Evolutionary conservation across 352 stramenopile genomes (phyloP).

Genomic region (Globisporangium iwayamae): DNA sequence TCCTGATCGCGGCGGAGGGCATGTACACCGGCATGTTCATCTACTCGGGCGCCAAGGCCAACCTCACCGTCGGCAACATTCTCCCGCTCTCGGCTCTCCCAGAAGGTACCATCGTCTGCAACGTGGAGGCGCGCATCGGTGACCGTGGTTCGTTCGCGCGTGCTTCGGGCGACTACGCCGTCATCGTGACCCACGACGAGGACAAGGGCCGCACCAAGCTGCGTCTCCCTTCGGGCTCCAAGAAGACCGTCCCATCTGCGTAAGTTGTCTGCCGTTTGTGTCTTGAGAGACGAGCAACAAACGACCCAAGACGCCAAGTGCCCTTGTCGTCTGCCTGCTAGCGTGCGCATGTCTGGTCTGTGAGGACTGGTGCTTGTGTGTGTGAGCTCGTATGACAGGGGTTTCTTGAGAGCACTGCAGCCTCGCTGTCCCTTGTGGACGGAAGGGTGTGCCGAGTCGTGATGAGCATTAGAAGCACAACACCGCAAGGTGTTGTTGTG

Average conservation of each 20-base stretch:
- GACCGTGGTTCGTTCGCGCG: slow-evolving; percentile 96
- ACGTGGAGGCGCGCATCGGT: slow-evolving; percentile 94
- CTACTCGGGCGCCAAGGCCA: slow-evolving; percentile 97
- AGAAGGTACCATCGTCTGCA: slow-evolving; percentile 99
- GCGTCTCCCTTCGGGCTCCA: slow-evolving; percentile 94
- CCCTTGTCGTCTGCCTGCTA: not conserved
- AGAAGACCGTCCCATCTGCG: slow-evolving; percentile 95
- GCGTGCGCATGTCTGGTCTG: not conserved
- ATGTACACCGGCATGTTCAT: slow-evolving; percentile 99
- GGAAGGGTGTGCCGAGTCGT: slow-evolving; percentile 6
- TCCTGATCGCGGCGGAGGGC: slow-evolving; percentile 97
- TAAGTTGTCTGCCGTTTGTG: slow-evolving; percentile 61
- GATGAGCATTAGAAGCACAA: slow-evolving; percentile 9
- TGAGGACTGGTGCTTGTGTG: not conserved
- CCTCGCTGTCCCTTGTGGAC: slow-evolving; percentile 12
- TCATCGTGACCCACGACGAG: slow-evolving; percentile 98
- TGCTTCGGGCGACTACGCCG: slow-evolving; percentile 97
- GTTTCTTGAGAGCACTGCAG: slow-evolving; percentile 17
- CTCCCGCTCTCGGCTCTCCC: slow-evolving; percentile 93
- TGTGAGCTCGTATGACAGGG: not conserved
- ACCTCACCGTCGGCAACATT: slow-evolving; percentile 96
- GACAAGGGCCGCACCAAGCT: slow-evolving; percentile 97
- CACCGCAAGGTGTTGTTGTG: slow-evolving; percentile 17
- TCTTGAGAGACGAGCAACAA: slow-evolving; percentile 1
- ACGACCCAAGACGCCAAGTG: slow-evolving; percentile 11